phyloP scores from a whole-genome alignment of 1,284 basidiomycete genomes.

The Puccinia triticina region DNA sequence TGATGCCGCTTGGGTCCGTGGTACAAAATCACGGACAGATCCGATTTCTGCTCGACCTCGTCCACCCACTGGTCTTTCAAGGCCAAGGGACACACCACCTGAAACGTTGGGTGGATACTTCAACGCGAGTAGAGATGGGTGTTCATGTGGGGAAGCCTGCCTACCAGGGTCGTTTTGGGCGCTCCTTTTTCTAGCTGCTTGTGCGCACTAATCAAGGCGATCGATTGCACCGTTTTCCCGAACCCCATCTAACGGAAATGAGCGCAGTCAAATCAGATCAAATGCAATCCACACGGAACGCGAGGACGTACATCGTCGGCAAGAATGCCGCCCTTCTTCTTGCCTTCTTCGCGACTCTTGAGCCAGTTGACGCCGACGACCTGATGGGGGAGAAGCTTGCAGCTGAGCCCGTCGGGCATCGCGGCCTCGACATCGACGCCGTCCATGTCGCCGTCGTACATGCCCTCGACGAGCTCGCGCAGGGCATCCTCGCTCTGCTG shows the following conservation, averaged over 20 bases:
- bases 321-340: slow-evolving; percentile 82
- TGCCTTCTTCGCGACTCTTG: slow-evolving; percentile 74
- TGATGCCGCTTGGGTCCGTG: slow-evolving; percentile 70
- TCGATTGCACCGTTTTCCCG: slow-evolving; percentile 89
- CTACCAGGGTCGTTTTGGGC: slow-evolving; percentile 62
- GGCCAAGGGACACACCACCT: slow-evolving; percentile 64
- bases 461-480: slow-evolving; percentile 61
- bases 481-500: slow-evolving; percentile 67
- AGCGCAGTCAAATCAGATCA: background rate
- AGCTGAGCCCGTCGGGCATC: slow-evolving; percentile 69
- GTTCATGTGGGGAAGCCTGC: background rate
- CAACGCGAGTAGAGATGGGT: background rate
- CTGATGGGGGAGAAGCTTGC: slow-evolving; percentile 78
- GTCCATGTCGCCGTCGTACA: slow-evolving; percentile 67
- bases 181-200: slow-evolving; percentile 25
- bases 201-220: slow-evolving; percentile 72
- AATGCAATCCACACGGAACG: background rate
- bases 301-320: slow-evolving; percentile 81
- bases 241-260: slow-evolving; percentile 61
- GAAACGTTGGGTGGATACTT: slow-evolving; percentile 52
- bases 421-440: slow-evolving; percentile 68
- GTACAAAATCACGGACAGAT: slow-evolving; percentile 76
- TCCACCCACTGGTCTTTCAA: slow-evolving; percentile 88
- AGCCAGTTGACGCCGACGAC: slow-evolving; percentile 84
- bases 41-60: slow-evolving; percentile 78